Evolutionary conservation across 169 alveolate genomes (phyloP), one percentile per base, ranked within the genome.

Genomic region (Eimeria acervulina): DNA sequence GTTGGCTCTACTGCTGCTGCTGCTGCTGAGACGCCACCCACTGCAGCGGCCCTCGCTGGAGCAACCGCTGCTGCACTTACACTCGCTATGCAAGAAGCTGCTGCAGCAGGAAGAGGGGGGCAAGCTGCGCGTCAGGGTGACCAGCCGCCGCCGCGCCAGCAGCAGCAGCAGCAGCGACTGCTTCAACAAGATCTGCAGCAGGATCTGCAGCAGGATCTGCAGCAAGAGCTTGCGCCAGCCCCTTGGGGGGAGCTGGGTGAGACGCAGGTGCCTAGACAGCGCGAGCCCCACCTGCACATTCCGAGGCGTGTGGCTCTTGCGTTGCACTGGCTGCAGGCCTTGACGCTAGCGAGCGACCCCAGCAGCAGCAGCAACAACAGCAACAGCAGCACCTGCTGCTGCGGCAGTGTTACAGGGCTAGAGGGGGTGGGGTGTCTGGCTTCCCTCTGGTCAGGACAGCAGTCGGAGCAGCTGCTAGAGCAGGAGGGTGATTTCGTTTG

Each of bases 11-110:
- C 15, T 51, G 59, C 59, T 51, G 76, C 33, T 26, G 76, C 76
- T 66, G 76, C 36, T 66, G 76, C 40, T 26, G 76, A 10, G 36
- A 28, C 76, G 10, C 84, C 52, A 33, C 19, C 52, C 51, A 72
- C 84, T 12, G 51, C 84, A 10, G 84, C 84, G 42, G 84, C 84
- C 28, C 42, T 72, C 28, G 89, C 89, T 1, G 89, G 68, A 8
- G 90, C 90, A 26, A 81, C 90, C 21, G 90, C 90, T 47, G 90
- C 90, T 26, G 90, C 90, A 1, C 38, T 59, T 8, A 78, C 89
- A 23, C 36, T 44, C 12, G 89, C 89, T 36, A 44, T 44, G 89
- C 89, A 26, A 63, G 89, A 21, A 40, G 40, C 59, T 31, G 59
- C 63, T 21, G 89, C 84, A 74, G 84, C 51, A n/a, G 84, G 55